Percentiles rank a stretch among this genome's conserved stretches.
Conservation (phyloP, 1,284 basidiomycete species). For the Microbotryomycetes sp. region DNA sequence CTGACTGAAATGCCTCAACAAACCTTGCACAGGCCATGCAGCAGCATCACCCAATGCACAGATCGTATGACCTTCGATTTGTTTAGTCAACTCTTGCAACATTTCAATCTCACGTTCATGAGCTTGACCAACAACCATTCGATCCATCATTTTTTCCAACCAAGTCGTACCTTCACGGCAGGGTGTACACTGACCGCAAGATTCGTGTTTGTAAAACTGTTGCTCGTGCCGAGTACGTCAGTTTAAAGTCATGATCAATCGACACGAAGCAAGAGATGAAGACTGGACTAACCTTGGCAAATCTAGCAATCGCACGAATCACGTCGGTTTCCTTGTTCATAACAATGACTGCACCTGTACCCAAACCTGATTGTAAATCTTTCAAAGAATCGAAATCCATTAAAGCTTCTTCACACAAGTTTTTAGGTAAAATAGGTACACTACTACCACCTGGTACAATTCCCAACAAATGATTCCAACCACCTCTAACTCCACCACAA, state of each 20-base stretch:
- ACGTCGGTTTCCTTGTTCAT: conserved; percentile 98
- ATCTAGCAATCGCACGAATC: conserved; percentile 84
- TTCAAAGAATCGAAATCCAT: conserved; percentile 99
- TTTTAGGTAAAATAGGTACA: conserved; percentile 84
- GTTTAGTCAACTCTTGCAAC: conserved; percentile 91
- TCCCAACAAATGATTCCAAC: conserved; percentile 92
- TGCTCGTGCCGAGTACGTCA: neutral
- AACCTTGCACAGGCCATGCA: conserved; percentile 93
- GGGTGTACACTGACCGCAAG: conserved; percentile 96
- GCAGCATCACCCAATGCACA: conserved; percentile 96
- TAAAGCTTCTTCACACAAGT: conserved; percentile 75
- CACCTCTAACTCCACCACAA: conserved; percentile 87
- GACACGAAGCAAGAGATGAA: neutral
- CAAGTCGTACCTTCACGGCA: conserved; percentile 61
- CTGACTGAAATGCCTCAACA: conserved; percentile 88
- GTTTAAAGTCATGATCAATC: neutral
- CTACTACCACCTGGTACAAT: conserved; percentile 94
- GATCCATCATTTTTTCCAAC: conserved; percentile 99
- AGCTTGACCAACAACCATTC: conserved; percentile 73
- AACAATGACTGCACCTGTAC: conserved; percentile 96
- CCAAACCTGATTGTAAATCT: conserved; percentile 87
- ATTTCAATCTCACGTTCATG: conserved; percentile 94
- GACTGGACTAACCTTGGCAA: conserved; percentile 59
- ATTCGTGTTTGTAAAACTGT: conserved; percentile 97
- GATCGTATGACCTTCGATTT: conserved; percentile 80